Evolutionary conservation across 2,329 filamentous ascomycete genomes (phyloP), one percentile per base, ranked within the genome.

Genomic region (Akanthomyces lecanii): DNA sequence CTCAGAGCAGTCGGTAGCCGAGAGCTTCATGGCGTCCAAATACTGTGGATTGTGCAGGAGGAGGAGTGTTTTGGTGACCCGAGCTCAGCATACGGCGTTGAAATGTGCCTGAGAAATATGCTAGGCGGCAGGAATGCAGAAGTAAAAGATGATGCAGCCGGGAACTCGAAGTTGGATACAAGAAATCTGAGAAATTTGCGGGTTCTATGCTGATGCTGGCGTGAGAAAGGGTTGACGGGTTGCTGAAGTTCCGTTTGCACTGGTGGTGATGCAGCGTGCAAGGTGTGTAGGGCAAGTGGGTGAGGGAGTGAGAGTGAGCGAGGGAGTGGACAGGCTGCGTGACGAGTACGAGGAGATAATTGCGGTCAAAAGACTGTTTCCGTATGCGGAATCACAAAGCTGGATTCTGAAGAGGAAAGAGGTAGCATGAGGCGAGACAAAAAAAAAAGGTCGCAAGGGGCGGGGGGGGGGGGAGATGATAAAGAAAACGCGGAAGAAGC

Each of bases 281-380:
- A 48, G 28, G n/a, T 25, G 28, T 25, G 44, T 48, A 48, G 55
- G n/a, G 48, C 44, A 33, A 33, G 30, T 33, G 54, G 21, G n/a
- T 18, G 63, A 25, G 47, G 48, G 44, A 55, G 38, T 56, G 38
- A 60, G 52, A 57, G 23, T 57, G 63, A 50, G 62, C 60, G 63
- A 28, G 30, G 21, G n/a, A 25, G 12, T 5, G 30, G 5, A 33
- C 30, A 33, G 30, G 30, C 30, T 33, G 36, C 23, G 28, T 23
- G 40, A 18, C 23, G 21, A 50, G 33, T 40, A 36, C 14, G 53
- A 33, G 30, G 23, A 10, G n/a, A 33, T 42, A 38, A 30, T 18
- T 14, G 28, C 12, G 21, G 44, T 3, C 12, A 33, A 44, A 38
- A n/a, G 12, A 16, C 10, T 50, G 36, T 11, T 45, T 50, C 18